phyloP scores from a whole-genome alignment of 2,329 filamentous ascomycete genomes.

The Aspergillus hiratsukae region DNA sequence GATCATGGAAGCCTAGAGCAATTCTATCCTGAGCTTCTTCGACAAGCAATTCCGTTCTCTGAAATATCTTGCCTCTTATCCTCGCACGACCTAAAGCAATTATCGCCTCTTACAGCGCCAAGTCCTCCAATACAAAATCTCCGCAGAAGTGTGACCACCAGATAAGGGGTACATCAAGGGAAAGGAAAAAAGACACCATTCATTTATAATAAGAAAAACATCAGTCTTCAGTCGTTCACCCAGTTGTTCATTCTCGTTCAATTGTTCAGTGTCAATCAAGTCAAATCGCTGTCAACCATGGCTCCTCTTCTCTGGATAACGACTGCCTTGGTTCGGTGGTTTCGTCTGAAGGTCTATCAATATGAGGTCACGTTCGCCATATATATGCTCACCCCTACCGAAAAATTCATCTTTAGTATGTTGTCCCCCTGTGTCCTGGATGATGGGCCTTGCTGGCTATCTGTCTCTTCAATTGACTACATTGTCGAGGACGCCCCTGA shows the following conservation, averaged over 20 bases:
- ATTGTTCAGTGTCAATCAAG: constrained; percentile 3
- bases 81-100: background rate
- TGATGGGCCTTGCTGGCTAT: background rate
- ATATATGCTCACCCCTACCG: constrained; percentile 94
- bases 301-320: constrained; percentile 34
- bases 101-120: background rate
- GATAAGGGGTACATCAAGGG: background rate
- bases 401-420: constrained; percentile 97
- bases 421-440: constrained; percentile 10
- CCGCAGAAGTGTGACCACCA: background rate
- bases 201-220: background rate
- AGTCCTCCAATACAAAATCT: background rate
- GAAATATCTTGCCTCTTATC: background rate
- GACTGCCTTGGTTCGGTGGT: constrained; percentile 67
- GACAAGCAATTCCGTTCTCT: background rate
- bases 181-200: background rate
- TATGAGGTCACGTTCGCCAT: constrained; percentile 95
- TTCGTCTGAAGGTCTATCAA: constrained; percentile 94
- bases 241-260: background rate
- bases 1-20: background rate
- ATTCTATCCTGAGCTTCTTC: background rate
- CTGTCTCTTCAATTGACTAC: background rate
- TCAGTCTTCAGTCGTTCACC: background rate
- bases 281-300: constrained; percentile 16
- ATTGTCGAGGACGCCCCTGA: background rate